A percentile compares a stretch with the other conserved stretches of the same genome.
Evolutionary conservation across 169 alveolate genomes (phyloP).

Genomic region (Cryptosporidium meleagridis): DNA sequence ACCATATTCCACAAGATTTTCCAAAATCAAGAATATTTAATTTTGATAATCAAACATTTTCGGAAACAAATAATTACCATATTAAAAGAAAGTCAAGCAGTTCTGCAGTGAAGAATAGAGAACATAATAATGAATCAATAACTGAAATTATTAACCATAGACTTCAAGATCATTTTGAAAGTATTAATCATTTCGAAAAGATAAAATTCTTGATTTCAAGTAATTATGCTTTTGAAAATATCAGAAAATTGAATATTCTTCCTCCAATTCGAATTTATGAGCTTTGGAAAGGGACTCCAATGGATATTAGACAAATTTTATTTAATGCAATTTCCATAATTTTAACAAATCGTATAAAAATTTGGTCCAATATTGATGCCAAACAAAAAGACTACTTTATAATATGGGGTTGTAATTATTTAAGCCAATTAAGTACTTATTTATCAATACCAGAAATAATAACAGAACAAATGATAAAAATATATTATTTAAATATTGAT

Average conservation of each 20-base stretch:
- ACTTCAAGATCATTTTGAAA: constrained; percentile 8
- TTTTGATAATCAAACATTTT: neutral
- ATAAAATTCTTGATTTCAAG: constrained; percentile 18
- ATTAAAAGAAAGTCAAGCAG: neutral
- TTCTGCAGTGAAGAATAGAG: neutral
- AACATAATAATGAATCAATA: constrained; percentile 1
- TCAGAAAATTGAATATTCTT: constrained; percentile 23
- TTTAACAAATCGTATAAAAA: constrained; percentile 3
- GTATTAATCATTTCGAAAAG: constrained; percentile 16
- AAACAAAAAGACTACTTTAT: constrained; percentile 35
- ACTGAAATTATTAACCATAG: constrained; percentile 11
- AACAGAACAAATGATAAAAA: neutral
- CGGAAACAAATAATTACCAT: neutral
- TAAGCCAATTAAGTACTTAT: constrained; percentile 14
- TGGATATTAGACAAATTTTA: constrained; percentile 19
- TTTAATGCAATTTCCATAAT: constrained; percentile 20
- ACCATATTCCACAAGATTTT: neutral
- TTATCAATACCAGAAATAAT: constrained; percentile 29
- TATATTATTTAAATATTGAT: constrained; percentile 15
- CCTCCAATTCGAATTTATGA: constrained; percentile 71
- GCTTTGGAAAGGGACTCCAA: constrained; percentile 51
- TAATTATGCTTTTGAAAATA: constrained; percentile 30
- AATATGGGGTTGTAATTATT: constrained; percentile 56
- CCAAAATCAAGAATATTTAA: neutral
- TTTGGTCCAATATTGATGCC: constrained; percentile 27